Percentiles rank a stretch among this genome's conserved stretches.
Conservation (phyloP, 495 filamentous ascomycete species). For the Copromyces sp. region DNA sequence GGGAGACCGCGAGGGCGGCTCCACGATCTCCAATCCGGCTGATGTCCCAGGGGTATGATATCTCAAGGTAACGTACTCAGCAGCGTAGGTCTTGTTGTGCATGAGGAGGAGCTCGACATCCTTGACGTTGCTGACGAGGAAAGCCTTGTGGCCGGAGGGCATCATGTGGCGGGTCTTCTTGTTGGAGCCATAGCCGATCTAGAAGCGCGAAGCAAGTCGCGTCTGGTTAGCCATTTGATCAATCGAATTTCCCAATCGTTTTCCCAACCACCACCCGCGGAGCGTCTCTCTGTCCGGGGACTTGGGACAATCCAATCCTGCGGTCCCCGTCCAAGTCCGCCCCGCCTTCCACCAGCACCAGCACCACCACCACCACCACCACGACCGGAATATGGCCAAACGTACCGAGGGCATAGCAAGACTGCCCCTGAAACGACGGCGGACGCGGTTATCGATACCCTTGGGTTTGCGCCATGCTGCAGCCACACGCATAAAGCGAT, state of each 20-base stretch:
- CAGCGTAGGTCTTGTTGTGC: slow-evolving; percentile 98
- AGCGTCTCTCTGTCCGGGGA: not conserved
- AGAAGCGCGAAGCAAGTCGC: slow-evolving; percentile 4
- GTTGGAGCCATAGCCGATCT: slow-evolving; percentile 98
- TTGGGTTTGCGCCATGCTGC: slow-evolving; percentile 96
- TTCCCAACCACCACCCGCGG: slow-evolving; percentile 3
- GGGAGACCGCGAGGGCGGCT: not conserved
- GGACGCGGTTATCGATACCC: slow-evolving; percentile 85
- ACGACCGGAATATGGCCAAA: slow-evolving; percentile 13
- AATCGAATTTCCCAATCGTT: not conserved
- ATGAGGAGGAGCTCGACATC: slow-evolving; percentile 97
- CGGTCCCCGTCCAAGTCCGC: not conserved
- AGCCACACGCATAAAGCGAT: slow-evolving; percentile 84
- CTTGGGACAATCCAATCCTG: not conserved
- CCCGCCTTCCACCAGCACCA: not conserved
- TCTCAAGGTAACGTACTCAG: slow-evolving; percentile 61
- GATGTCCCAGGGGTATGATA: not conserved
- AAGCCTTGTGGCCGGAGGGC: slow-evolving; percentile 98
- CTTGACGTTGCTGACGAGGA: slow-evolving; percentile 90
- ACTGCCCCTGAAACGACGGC: slow-evolving; percentile 87
- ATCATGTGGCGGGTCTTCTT: slow-evolving; percentile 98
- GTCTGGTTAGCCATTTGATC: slow-evolving; percentile 10
- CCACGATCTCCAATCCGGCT: not conserved
- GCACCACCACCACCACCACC: not conserved
- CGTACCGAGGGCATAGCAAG: slow-evolving; percentile 97